Evolutionary conservation across 768 basidiomycete species (phyloP), one percentile per base, ranked within the genome.

Genomic region (Galerina sulciceps): DNA sequence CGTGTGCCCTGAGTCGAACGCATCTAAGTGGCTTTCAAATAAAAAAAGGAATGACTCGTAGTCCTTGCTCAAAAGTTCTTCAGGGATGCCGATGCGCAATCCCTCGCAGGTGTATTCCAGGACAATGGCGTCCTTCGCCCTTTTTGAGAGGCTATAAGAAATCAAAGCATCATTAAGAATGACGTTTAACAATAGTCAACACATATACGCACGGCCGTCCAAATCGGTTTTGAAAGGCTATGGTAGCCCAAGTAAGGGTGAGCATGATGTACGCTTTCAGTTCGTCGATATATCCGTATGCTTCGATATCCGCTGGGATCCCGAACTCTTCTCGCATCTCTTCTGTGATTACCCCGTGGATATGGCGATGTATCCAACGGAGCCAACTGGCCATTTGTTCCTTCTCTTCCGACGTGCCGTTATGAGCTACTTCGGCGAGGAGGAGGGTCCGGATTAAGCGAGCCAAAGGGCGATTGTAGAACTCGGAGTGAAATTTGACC

Each of bases 361-460:
- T 31, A 13, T 42, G 18, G 10, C 51, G 38, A 13, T 53, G 51
- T 15, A 15, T 53, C 51, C 51, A 53, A 8, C 51, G 51, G 3
- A 53, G 51, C 51, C 51, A 53, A 26, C 37, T 40, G 5, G 51
- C 51, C 3, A 41, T 53, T 20, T 53, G 38, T 26, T 53, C 51
- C 20, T 53, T 53, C n/a, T 53, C 51, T 38, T 53, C 51, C 1
- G 51, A 53, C 1, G 51, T 53, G 10, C 51, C 51, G 22, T 53
- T 53, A 41, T 23, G 42, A 4, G 31, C 23, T 22, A 53, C 26
- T 13, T 53, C 51, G 1, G 42, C 51, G 15, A 53, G 42, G 10
- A 53, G 40, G 17, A 5, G 42, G 6, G 51, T 53, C 17, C 51
- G 18, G 13, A 53, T 38, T 4, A 53, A 41, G 6, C 51, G 51